Conservation (phyloP, 306 rosid species). For the Acacia acuminata region DNA sequence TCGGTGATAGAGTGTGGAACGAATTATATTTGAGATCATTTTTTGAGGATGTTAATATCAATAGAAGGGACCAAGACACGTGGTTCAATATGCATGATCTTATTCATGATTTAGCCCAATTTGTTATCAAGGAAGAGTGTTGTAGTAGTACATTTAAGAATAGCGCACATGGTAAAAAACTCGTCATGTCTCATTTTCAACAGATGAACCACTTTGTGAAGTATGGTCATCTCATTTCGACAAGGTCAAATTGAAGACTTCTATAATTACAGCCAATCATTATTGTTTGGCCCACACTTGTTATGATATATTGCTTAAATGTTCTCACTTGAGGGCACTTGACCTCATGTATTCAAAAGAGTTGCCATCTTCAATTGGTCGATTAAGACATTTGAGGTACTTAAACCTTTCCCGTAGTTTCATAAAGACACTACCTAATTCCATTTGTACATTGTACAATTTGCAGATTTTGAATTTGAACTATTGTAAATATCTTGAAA, state of each 20-base stretch:
- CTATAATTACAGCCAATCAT: rapidly evolving
- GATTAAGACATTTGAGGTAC: conserved; percentile 25
- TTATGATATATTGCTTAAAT: not conserved
- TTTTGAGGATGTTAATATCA: not conserved
- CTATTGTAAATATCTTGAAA: rapidly evolving
- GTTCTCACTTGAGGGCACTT: conserved; percentile 5
- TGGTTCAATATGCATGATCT: too few relatives aligned
- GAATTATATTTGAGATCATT: not conserved
- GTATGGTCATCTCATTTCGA: not conserved
- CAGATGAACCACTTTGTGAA: rapidly evolving
- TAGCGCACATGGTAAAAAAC: not conserved
- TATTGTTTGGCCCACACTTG: too few relatives aligned
- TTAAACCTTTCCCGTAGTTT: not conserved
- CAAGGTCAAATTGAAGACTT: not conserved
- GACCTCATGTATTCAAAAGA: rapidly evolving
- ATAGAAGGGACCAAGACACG: too few relatives aligned
- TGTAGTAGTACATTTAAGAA: too few relatives aligned
- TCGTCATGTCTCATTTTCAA: conserved; percentile 4
- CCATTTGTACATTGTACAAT: not conserved
- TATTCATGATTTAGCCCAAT: too few relatives aligned
- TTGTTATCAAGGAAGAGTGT: not conserved
- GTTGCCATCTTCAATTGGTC: not conserved
- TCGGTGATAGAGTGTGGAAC: not conserved
- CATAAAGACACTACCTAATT: conserved; percentile 16
- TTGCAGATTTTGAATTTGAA: conserved; percentile 26